Evolutionary conservation across 345 rosid species (phyloP), one percentile per base, ranked within the genome.

Genomic region (Triadica sebifera): DNA sequence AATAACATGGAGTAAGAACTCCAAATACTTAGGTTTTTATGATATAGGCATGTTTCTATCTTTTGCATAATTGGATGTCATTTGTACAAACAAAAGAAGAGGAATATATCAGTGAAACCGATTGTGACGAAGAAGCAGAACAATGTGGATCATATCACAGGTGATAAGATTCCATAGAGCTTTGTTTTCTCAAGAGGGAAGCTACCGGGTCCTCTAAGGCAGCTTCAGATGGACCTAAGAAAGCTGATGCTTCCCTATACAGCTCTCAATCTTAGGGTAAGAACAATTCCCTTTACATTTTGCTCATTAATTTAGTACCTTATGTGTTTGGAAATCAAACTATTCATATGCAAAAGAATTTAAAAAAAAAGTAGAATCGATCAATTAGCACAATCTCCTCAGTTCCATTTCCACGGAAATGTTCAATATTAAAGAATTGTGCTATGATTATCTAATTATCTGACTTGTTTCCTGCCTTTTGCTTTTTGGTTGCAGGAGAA

Each of bases 201-300:
- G 84, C 76, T 94, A 78, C 96, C 99, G n/a, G 87, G 82, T 37
- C 71, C 91, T 58, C 91, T 95, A 64, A 84, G 57, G 79, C 98
- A 91, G 61, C 97, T 95, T 62, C 92, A 90, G 82, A 82, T 89
- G 94, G 94, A 95, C 75, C 78, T 95, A 79, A 91, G 98, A 69
- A 95, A 91, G 80, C 77, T 95, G 70, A 95, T 95, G 99, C 96
- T 91, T 75, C 99, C 99, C 4, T 90, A 82, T 73, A 95, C 98
- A 71, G 99, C 98, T 81, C 97, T 95, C 79, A 92, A 75, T 52
- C 85, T 94, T 29, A 94, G 89, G 93, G 98, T 91, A 55, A 63
- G 2, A 12, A 11, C 55, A 52, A 4, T 45, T 60, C 52, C 12
- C 53, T 66, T 19, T 13, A 51, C 5, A 3, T 22, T 72, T 46